A percentile compares a stretch with the other conserved stretches of the same genome.
phyloP scores from a whole-genome alignment of 2,329 filamentous ascomycete species.

The Fusarium nisikadoi region DNA sequence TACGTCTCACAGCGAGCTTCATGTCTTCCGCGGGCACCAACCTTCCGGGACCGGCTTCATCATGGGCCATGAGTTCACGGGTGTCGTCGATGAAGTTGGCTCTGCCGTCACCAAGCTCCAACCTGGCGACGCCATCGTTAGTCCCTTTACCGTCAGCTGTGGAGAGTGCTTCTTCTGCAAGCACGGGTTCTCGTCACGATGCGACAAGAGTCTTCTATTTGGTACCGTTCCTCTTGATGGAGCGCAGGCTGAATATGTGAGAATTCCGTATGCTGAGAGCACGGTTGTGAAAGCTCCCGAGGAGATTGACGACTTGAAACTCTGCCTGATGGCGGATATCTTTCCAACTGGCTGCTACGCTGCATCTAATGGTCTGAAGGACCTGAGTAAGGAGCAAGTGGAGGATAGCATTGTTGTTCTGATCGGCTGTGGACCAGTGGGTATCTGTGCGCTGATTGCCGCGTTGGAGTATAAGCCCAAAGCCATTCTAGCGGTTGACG shows the following conservation, averaged over 20 bases:
- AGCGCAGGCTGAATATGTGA: conserved; percentile 29
- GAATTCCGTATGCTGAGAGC: conserved; percentile 20
- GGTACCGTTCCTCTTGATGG: conserved; percentile 13
- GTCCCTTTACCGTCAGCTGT: conserved; percentile 33
- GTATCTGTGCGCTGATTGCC: conserved; percentile 24
- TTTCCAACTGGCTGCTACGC: conserved; percentile 34
- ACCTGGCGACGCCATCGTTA: conserved; percentile 10
- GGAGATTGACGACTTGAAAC: conserved; percentile 14
- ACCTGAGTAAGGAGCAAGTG: neutral
- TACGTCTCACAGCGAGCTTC: conserved; percentile 65
- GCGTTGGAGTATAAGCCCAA: conserved; percentile 20
- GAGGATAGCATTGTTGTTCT: conserved; percentile 10
- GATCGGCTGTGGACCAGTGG: conserved; percentile 34
- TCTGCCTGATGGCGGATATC: conserved; percentile 38
- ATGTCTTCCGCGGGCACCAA: conserved; percentile 84
- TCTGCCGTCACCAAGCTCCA: conserved; percentile 52
- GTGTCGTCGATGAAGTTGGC: conserved; percentile 75
- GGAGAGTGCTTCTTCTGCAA: conserved; percentile 33
- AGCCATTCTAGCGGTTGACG: conserved; percentile 15
- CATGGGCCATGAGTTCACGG: conserved; percentile 86
- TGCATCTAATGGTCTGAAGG: conserved; percentile 66
- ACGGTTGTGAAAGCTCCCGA: conserved; percentile 25
- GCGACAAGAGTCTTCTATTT: conserved; percentile 21
- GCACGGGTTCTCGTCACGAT: conserved; percentile 17
- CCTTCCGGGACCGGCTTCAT: conserved; percentile 69